Conservation (phyloP, 2,329 filamentous ascomycete genomes). For the Fonsecaea nubica region DNA sequence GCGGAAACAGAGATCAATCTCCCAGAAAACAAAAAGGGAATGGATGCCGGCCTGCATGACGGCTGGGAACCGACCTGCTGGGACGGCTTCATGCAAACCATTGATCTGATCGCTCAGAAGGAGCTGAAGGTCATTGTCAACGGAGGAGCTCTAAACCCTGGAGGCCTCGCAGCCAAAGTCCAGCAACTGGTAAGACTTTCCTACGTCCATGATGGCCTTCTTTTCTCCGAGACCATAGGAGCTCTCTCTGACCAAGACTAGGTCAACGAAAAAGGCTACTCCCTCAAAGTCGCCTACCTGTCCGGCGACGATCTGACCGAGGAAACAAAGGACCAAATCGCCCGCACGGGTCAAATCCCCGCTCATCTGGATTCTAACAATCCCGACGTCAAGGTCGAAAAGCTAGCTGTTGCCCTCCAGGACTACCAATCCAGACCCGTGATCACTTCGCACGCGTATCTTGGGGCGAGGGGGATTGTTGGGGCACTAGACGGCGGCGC, state of each 20-base stretch:
- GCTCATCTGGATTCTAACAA: slow-evolving; percentile 53
- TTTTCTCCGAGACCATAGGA: neutral
- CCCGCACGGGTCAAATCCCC: slow-evolving; percentile 14
- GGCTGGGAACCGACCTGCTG: slow-evolving; percentile 33
- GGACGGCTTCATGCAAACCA: slow-evolving; percentile 12
- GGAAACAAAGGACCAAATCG: slow-evolving; percentile 43
- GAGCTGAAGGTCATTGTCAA: slow-evolving; percentile 32
- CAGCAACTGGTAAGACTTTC: slow-evolving; percentile 11
- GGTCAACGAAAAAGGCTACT: slow-evolving; percentile 6
- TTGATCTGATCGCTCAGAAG: slow-evolving; percentile 13
- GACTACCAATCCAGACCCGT: slow-evolving; percentile 46
- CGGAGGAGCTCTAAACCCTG: slow-evolving; percentile 30
- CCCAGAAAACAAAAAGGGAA: slow-evolving; percentile 22
- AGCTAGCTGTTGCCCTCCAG: slow-evolving; percentile 41
- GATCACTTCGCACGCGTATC: slow-evolving; percentile 58
- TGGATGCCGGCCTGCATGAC: slow-evolving; percentile 18
- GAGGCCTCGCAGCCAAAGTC: slow-evolving; percentile 13
- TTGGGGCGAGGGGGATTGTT: slow-evolving; percentile 55
- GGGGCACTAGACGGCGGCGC: slow-evolving; percentile 42
- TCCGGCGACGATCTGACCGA: slow-evolving; percentile 35
- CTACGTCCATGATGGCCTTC: neutral
- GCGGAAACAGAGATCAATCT: slow-evolving; percentile 38
- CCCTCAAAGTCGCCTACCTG: slow-evolving; percentile 8
- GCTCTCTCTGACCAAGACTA: neutral
- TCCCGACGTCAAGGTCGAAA: slow-evolving; percentile 39